Conservation (phyloP, 2,329 filamentous ascomycete genomes). For the Spiromastix sp. region DNA sequence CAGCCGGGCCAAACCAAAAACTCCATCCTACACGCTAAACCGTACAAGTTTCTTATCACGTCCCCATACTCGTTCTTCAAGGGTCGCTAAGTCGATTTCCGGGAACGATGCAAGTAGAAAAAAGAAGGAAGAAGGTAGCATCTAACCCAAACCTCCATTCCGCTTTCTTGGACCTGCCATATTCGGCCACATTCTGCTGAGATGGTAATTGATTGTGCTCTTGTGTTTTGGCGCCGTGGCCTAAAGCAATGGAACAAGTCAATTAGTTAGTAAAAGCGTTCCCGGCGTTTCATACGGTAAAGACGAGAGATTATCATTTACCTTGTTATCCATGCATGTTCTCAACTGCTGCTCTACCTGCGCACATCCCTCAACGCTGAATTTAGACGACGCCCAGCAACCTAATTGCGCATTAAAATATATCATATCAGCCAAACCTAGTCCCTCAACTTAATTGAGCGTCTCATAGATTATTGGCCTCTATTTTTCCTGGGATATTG, state of each 20-base stretch:
- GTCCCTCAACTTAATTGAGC: no score
- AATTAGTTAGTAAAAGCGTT: no score
- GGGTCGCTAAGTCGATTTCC: no score
- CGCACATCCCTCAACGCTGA: constrained; percentile 46
- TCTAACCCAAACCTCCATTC: constrained; percentile 35
- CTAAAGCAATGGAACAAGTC: constrained; percentile 37
- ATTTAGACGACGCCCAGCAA: constrained; percentile 39
- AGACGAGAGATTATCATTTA: no score
- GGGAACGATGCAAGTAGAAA: no score
- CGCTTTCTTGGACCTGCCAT: constrained; percentile 62
- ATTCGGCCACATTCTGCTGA: constrained; percentile 64
- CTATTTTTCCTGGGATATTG: no score
- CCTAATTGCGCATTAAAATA: constrained; percentile 23
- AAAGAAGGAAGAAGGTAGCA: no score
- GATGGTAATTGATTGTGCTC: constrained; percentile 85
- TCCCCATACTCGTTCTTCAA: background rate
- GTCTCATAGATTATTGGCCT: no score
- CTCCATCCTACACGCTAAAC: background rate
- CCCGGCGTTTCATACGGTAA: no score
- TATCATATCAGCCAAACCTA: no score
- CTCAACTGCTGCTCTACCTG: constrained; percentile 51
- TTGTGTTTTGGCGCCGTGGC: constrained; percentile 49
- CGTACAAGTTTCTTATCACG: background rate
- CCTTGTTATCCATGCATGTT: constrained; percentile 70
- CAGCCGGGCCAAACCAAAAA: background rate